These are phyloP conservation scores for Wickerhamomyces xylosicus DNA, from an alignment of 805 yeast species.

Conservation along the genomic window DNA sequence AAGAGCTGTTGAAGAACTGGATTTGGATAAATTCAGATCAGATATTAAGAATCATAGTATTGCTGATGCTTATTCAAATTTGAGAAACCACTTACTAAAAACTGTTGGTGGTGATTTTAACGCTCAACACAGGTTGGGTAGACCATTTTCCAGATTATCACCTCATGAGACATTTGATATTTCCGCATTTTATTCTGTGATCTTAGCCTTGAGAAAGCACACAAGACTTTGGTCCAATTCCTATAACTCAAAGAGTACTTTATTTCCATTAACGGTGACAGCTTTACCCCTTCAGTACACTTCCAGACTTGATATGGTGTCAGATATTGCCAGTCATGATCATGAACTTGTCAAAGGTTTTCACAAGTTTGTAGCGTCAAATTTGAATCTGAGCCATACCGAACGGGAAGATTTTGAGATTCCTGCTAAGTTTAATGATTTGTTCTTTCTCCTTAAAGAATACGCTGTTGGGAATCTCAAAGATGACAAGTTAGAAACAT, in stretches of 20 bases:
- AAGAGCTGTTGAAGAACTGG: slow-evolving; percentile 23
- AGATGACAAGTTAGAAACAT: slow-evolving; percentile 38
- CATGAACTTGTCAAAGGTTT: slow-evolving; percentile 18
- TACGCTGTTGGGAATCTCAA: slow-evolving; percentile 45
- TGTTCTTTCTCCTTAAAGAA: slow-evolving; percentile 38
- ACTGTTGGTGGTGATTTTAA: slow-evolving; percentile 17
- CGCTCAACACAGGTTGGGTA: slow-evolving; percentile 9
- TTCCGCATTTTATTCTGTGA: slow-evolving; percentile 30
- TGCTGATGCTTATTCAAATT: slow-evolving; percentile 18
- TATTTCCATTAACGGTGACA: slow-evolving; percentile 32
- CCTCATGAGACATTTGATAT: slow-evolving; percentile 12
- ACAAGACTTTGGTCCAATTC: slow-evolving; percentile 33
- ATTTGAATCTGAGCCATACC: too few species aligned
- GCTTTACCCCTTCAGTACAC: slow-evolving; percentile 31
- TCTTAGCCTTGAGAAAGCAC: slow-evolving; percentile 40
- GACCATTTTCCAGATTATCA: slow-evolving; percentile 6
- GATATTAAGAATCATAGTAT: slow-evolving; percentile 10
- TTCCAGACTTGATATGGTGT: slow-evolving; percentile 23
- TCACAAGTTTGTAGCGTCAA: slow-evolving; percentile 13
- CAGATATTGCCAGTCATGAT: slow-evolving; percentile 19
- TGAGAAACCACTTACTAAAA: slow-evolving; percentile 10
- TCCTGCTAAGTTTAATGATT: slow-evolving; percentile 20
- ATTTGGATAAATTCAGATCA: slow-evolving; percentile 18
- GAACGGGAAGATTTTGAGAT: too few species aligned
- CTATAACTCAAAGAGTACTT: slow-evolving; percentile 20